Evolutionary conservation across 2,329 filamentous ascomycete genomes (phyloP).

Genomic region (Aulographum hederae): DNA sequence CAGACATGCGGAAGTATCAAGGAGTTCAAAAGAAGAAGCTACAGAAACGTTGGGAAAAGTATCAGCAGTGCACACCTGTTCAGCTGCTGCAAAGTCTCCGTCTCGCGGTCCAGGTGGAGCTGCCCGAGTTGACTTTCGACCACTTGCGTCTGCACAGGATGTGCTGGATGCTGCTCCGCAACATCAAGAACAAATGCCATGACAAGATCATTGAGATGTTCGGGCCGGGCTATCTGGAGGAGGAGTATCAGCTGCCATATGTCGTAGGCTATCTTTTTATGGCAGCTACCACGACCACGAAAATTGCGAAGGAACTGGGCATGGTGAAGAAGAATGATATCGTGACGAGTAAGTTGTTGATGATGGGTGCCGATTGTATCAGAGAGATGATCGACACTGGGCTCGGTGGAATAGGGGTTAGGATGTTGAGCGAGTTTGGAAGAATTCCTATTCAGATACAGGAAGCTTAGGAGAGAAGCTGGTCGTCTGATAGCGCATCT

Average conservation of each 20-base stretch:
- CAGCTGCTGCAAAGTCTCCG: no score
- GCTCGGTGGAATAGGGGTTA: slow-evolving; percentile 1
- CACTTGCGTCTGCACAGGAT: slow-evolving; percentile 21
- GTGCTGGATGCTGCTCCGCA: slow-evolving; percentile 22
- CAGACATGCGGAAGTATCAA: no score
- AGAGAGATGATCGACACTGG: slow-evolving; percentile 5
- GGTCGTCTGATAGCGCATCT: no score
- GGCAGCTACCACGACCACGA: slow-evolving; percentile 9
- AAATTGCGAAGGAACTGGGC: slow-evolving; percentile 5
- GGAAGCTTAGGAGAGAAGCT: neutral
- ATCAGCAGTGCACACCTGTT: no score
- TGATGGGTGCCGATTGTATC: slow-evolving; percentile 4
- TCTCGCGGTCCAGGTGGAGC: no score
- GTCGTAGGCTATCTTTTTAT: slow-evolving; percentile 23
- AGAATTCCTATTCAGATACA: slow-evolving; percentile 1
- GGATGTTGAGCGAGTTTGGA: slow-evolving; percentile 1
- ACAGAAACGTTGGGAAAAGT: no score
- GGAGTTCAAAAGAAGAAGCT: no score
- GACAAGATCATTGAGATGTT: slow-evolving; percentile 15
- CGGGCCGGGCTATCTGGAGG: slow-evolving; percentile 18
- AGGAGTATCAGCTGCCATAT: slow-evolving; percentile 21
- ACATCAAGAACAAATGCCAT: slow-evolving; percentile 14
- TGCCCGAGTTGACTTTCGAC: slow-evolving; percentile 22
- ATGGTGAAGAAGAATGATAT: slow-evolving; percentile 2
- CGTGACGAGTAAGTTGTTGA: slow-evolving; percentile 7